Evolutionary conservation across 805 yeast species (phyloP), one percentile per base, ranked within the genome.

Genomic region (Candida vartiovaarae): DNA sequence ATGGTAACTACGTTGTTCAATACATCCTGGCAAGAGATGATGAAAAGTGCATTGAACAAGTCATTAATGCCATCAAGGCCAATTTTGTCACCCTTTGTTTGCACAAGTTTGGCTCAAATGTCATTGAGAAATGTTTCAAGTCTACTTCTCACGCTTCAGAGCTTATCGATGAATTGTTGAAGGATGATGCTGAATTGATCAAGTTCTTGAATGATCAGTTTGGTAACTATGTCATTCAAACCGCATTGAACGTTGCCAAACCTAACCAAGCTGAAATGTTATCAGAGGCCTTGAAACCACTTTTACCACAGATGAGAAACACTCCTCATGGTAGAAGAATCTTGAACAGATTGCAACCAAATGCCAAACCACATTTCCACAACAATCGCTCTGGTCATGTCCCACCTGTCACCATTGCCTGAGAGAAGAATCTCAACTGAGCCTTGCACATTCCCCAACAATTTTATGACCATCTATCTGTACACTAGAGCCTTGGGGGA

Each of bases 321-420:
- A 90, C 97, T 15, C 97, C 97, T 3, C 96, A 91, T 62, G 98
- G 97, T n/a, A 76, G 96, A 61, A 78, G 97, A 58, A 89, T 91
- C 47, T 75, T 85, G 67, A 78, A 86, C 28, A 88, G 87, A 60
- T 56, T 78, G 37, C 66, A 64, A 45, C 56, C 53, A 20, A 32
- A 35, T 10, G 36, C 27, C 11, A 37, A 30, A 27, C 9, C 33
- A 29, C 34, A 8, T 11, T 29, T 29, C 11, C 36, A 37, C 6
- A 37, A 7, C 39, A 33, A 37, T 9, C 30, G 30, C 30, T 28
- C 30, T 28, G 9, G 30, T 28, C 30, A 28, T 28, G 30, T 28
- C 9, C 30, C 30, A 28, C 30, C 30, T 28, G 30, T 28, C 8
- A 28, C 30, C 9, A 28, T 9, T 28, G 30, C 30, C 9, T 28